Conservation (phyloP, 108 stramenopile genomes). For the Nitzschia palea region DNA sequence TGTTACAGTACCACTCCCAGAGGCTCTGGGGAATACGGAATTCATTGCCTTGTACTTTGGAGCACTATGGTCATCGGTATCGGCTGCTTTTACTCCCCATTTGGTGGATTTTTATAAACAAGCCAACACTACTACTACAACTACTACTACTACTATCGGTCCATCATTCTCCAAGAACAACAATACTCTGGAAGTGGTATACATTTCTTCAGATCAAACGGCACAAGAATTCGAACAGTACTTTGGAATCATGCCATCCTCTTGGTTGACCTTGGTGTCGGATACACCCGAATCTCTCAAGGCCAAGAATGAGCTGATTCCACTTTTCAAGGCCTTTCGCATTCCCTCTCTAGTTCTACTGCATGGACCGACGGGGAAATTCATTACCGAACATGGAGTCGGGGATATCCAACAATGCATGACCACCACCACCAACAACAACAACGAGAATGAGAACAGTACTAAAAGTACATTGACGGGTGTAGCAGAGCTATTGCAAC, state of each 20-base stretch:
- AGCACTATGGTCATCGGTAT: not conserved
- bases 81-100: not conserved
- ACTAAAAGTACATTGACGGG: not conserved
- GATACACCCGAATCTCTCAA: not conserved
- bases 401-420: not conserved
- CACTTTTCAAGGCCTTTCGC: slow-evolving; percentile 3
- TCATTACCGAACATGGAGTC: slow-evolving; percentile 1
- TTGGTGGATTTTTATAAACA: not conserved
- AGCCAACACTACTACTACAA: not conserved
- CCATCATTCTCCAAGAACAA: no score
- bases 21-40: not conserved
- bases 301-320: not conserved
- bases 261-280: not conserved
- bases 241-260: not conserved
- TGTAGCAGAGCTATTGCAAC: not conserved
- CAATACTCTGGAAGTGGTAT: not conserved
- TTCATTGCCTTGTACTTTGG: slow-evolving; percentile 1
- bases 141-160: not conserved
- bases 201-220: not conserved
- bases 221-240: not conserved
- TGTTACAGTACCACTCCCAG: not conserved
- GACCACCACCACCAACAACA: not conserved
- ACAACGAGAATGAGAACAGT: not conserved
- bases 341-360: not conserved
- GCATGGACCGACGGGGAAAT: not conserved